Base-by-base conservation (phyloP, 2,329 filamentous ascomycete genomes). In the Arthrobotrys megalospora region DNA sequence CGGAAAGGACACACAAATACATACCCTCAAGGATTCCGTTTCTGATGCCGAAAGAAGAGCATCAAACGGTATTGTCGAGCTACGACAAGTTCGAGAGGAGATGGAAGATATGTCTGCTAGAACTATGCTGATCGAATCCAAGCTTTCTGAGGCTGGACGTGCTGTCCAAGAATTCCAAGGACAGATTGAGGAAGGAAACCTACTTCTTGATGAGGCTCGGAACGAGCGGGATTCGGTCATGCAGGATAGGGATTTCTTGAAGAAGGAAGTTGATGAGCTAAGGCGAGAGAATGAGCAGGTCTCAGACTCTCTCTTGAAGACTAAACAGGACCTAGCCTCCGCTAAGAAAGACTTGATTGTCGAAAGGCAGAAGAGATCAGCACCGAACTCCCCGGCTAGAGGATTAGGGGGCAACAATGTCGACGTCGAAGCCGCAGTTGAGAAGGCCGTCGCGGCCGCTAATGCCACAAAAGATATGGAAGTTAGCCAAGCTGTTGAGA, bases 1-100 rank as follows among this genome's bases (percentile, higher is more conserved):
- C 82, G 96, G 96, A 60, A 96, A 96, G 82, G 95, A 98, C 83
- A 95, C 95, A 5, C 94, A 98, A 84, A 93, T 96, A 41, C 88
- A 91, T 63, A 95, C 92, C 38, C 88, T 98, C 75, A 97, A 97
- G 84, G 90, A 92, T 50, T 93, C 96, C 0, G 90, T 98, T 34
- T 90, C 90, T 5, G 94, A 98, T 84, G 95, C 96, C 0, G 96
- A 99, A 86, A 19, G 95, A 94, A 34, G 85, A 92, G 91, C 64
- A 88, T 93, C 84, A 93, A 97, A 85, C 88, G 48, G 79, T 28
- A 47, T 66, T 79, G 77, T 78, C 12, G 81, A 91, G 81, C 86
- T 97, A 48, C 91, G 94, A 58, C 78, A 82, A 53, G 62, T 81
- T 21, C 80, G 81, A 36, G 80, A 81, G 53, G 80, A 80, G 58